phyloP scores from a whole-genome alignment of 2,329 filamentous ascomycete species.

The Diaporthe aspalathi region DNA sequence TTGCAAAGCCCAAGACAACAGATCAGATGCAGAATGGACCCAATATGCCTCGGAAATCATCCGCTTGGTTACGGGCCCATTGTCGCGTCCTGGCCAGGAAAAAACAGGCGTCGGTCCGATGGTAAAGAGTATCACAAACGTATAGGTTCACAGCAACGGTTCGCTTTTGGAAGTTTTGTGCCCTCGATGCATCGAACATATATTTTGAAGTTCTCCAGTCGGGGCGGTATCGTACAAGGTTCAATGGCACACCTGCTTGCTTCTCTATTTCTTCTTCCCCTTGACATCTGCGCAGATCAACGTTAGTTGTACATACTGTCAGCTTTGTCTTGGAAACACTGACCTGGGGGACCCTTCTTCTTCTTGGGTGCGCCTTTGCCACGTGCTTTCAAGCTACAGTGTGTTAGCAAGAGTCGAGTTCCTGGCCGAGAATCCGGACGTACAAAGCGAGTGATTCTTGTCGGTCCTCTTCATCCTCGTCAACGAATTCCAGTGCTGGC shows the following conservation, averaged over 20 bases:
- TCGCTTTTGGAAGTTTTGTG: not conserved
- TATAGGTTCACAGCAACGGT: not conserved
- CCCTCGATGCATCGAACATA: slow-evolving; percentile 26
- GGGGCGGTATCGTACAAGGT: slow-evolving; percentile 10
- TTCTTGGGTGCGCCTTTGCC: slow-evolving; percentile 92
- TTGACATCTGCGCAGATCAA: slow-evolving; percentile 48
- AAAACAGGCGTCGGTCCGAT: not conserved
- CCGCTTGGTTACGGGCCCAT: not conserved
- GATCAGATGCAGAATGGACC: not conserved
- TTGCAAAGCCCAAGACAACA: not conserved
- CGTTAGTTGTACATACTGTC: slow-evolving; percentile 57
- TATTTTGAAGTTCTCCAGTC: slow-evolving; percentile 32
- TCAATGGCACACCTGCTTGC: slow-evolving; percentile 34
- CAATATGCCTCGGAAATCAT: not conserved
- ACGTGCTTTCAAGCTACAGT: slow-evolving; percentile 74
- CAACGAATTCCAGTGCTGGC: slow-evolving; percentile 73
- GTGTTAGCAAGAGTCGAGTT: slow-evolving; percentile 35
- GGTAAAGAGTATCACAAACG: not conserved
- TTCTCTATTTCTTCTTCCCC: slow-evolving; percentile 52
- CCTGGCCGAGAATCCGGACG: slow-evolving; percentile 43
- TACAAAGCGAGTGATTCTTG: slow-evolving; percentile 78
- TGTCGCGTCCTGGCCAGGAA: not conserved
- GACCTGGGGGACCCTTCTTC: slow-evolving; percentile 71
- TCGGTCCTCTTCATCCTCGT: slow-evolving; percentile 84
- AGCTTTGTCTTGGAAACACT: slow-evolving; percentile 40